These are phyloP conservation scores for Didymella exigua DNA, from an alignment of 2,329 filamentous ascomycete genomes.

Conservation along the genomic window DNA sequence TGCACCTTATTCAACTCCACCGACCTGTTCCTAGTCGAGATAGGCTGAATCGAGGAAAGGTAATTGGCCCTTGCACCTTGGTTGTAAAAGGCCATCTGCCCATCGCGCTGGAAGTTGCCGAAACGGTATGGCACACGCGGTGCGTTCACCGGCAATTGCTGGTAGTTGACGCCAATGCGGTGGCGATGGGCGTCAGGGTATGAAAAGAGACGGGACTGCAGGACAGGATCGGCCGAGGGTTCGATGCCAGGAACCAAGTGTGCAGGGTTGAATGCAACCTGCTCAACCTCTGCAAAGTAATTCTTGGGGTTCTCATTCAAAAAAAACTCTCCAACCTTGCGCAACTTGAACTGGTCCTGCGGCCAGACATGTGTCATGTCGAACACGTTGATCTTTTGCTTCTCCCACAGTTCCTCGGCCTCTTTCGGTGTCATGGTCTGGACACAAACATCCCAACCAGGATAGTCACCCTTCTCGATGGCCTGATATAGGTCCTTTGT, in stretches of 20 bases:
- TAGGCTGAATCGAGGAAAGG: constrained; percentile 59
- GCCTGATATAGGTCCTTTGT: constrained; percentile 60
- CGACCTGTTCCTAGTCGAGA: constrained; percentile 54
- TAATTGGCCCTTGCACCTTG: constrained; percentile 65
- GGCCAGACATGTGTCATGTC: constrained; percentile 62
- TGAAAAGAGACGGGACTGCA: constrained; percentile 72
- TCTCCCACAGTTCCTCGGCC: constrained; percentile 59
- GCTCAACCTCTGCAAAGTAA: constrained; percentile 71
- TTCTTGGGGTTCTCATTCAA: constrained; percentile 63
- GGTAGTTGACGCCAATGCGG: constrained; percentile 63
- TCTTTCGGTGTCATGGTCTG: constrained; percentile 61
- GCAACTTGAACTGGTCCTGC: constrained; percentile 58
- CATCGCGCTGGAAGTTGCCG: constrained; percentile 74
- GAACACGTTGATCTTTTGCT: constrained; percentile 61
- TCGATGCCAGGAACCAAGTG: constrained; percentile 72
- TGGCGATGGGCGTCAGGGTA: constrained; percentile 70
- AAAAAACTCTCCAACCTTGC: constrained; percentile 59
- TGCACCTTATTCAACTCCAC: constrained; percentile 58
- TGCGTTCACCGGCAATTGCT: constrained; percentile 62
- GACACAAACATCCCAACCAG: constrained; percentile 57
- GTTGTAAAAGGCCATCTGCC: constrained; percentile 71
- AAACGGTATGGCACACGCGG: constrained; percentile 62
- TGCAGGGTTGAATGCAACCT: constrained; percentile 70
- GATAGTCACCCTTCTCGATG: constrained; percentile 60
- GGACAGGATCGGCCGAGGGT: constrained; percentile 71